These are phyloP conservation scores for Naematelia encephala DNA, from an alignment of 768 basidiomycete species.

Conservation along the genomic window DNA sequence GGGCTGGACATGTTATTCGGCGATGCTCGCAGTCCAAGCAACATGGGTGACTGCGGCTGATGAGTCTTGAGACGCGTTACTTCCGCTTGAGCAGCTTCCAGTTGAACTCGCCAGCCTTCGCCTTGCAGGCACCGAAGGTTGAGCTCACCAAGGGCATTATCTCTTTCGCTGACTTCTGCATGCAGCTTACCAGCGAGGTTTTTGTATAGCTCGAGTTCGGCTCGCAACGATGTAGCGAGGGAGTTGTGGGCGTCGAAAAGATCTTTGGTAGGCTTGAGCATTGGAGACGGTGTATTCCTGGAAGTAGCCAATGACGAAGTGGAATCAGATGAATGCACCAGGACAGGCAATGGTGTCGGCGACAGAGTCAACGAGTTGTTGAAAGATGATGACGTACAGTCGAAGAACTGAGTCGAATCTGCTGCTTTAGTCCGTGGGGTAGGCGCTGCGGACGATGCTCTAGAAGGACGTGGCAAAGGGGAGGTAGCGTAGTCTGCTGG, in stretches of 20 bases:
- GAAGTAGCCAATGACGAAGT: slow-evolving; percentile 5
- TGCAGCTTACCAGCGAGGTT: slow-evolving; percentile 27
- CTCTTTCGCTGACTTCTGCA: slow-evolving; percentile 36
- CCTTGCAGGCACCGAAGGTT: slow-evolving; percentile 29
- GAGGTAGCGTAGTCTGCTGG: background rate
- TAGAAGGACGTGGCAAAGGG: background rate
- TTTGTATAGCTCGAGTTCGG: slow-evolving; percentile 34
- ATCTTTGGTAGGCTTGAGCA: slow-evolving; percentile 26
- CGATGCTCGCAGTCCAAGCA: background rate
- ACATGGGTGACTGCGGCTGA: background rate
- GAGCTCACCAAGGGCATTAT: slow-evolving; percentile 31
- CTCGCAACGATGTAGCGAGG: slow-evolving; percentile 28
- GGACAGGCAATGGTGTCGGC: background rate
- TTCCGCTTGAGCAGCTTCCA: slow-evolving; percentile 6
- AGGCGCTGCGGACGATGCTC: background rate
- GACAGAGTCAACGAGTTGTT: slow-evolving; percentile 9
- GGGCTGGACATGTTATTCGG: slow-evolving; percentile 4
- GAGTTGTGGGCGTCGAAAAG: slow-evolving; percentile 36
- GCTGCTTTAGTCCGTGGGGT: slow-evolving; percentile 3
- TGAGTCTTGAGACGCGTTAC: background rate
- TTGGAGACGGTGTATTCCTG: slow-evolving; percentile 5
- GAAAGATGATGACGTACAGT: slow-evolving; percentile 24
- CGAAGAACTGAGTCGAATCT: slow-evolving; percentile 38
- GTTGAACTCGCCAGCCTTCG: slow-evolving; percentile 25
- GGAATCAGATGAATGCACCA: background rate